These are phyloP conservation scores for Discostella stelligeroides DNA, from an alignment of 108 stramenopile genomes.

Conservation along the genomic window DNA sequence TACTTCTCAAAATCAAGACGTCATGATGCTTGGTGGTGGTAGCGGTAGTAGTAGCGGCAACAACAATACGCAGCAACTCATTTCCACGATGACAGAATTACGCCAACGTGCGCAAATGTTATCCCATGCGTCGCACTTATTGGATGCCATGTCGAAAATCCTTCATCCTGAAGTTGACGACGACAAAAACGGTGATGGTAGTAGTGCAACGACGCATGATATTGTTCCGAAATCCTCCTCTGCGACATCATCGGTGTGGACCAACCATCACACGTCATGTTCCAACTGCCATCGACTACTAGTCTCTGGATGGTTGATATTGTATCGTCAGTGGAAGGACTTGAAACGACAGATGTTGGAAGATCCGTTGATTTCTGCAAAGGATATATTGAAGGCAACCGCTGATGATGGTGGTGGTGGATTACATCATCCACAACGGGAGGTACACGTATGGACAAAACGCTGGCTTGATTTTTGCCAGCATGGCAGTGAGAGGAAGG, in stretches of 20 bases:
- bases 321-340: slow-evolving; percentile 19
- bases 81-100: slow-evolving; percentile 5
- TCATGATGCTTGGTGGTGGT: no score
- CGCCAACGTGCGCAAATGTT: no score
- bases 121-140: no score
- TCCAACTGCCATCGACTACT: slow-evolving; percentile 24
- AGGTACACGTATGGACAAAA: slow-evolving; percentile 6
- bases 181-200: background rate
- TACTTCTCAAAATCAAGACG: no score
- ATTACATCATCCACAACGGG: slow-evolving; percentile 13
- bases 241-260: no score
- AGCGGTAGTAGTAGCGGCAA: no score
- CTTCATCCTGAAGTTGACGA: background rate
- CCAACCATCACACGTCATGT: slow-evolving; percentile 23
- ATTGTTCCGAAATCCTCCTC: no score
- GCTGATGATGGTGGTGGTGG: background rate
- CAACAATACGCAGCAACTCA: background rate
- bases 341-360: background rate
- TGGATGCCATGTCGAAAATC: no score
- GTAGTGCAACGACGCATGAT: no score
- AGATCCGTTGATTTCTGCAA: slow-evolving; percentile 4
- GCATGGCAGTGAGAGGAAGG: background rate
- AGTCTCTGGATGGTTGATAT: slow-evolving; percentile 33
- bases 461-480: slow-evolving; percentile 36
- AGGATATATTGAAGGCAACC: background rate